These are phyloP conservation scores for Phytophthora megakarya DNA, from an alignment of 352 stramenopile genomes.

Conservation along the genomic window DNA sequence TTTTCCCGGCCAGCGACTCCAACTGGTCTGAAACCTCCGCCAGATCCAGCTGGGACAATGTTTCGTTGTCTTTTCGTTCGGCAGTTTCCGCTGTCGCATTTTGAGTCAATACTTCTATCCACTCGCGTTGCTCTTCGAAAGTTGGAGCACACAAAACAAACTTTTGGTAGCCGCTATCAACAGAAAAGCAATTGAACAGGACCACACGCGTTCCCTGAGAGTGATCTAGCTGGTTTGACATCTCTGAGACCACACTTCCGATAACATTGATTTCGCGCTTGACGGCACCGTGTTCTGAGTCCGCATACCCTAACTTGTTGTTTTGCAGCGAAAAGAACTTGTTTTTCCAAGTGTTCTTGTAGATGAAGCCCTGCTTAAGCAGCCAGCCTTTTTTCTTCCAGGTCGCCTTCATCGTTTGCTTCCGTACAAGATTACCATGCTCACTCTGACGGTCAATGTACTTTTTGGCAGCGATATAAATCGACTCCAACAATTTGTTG, in stretches of 20 bases:
- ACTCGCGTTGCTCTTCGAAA: constrained; percentile 90
- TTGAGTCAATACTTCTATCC: constrained; percentile 87
- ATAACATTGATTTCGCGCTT: constrained; percentile 91
- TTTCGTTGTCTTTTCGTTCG: constrained; percentile 75
- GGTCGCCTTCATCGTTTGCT: constrained; percentile 71
- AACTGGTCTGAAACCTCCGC: constrained; percentile 76
- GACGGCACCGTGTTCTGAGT: constrained; percentile 79
- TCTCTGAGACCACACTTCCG: constrained; percentile 74
- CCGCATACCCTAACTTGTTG: constrained; percentile 85
- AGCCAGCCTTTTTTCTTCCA: constrained; percentile 91
- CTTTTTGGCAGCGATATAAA: constrained; percentile 84
- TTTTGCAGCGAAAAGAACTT: constrained; percentile 89
- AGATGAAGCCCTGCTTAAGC: constrained; percentile 89
- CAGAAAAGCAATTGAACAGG: constrained; percentile 86
- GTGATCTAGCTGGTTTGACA: constrained; percentile 89
- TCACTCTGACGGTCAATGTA: constrained; percentile 82
- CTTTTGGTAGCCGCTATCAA: constrained; percentile 84
- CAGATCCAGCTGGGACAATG: constrained; percentile 74
- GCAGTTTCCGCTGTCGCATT: constrained; percentile 85
- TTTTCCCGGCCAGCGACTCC: constrained; percentile 82
- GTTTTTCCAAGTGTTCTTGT: constrained; percentile 91
- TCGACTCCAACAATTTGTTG: constrained; percentile 81
- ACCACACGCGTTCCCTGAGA: constrained; percentile 85
- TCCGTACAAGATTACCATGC: constrained; percentile 66
- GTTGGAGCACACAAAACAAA: constrained; percentile 82